Conservation (phyloP, 179 eudicot species). For the Nepenthes alata region DNA sequence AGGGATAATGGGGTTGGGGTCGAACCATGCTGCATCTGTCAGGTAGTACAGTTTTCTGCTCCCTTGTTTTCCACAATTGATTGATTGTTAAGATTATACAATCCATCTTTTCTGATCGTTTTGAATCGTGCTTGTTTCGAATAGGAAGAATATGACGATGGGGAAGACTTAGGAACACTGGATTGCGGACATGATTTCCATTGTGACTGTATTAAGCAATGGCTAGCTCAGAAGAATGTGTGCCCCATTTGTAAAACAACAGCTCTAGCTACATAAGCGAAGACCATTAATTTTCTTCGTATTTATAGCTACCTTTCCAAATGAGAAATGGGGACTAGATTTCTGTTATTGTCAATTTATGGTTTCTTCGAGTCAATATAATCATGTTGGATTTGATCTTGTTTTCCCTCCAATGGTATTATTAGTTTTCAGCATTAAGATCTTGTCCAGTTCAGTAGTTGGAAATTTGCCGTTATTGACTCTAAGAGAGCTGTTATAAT, state of each 20-base stretch:
- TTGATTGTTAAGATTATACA: neutral
- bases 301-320: neutral
- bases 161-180: slow-evolving; percentile 57
- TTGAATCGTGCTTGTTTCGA: neutral
- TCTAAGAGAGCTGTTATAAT: too few relatives aligned
- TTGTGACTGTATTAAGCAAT: slow-evolving; percentile 56
- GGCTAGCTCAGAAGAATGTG: slow-evolving; percentile 74
- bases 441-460: too few relatives aligned
- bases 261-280: slow-evolving; percentile 30
- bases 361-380: too few relatives aligned
- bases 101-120: neutral
- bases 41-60: slow-evolving; percentile 27
- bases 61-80: neutral
- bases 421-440: too few relatives aligned
- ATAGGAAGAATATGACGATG: slow-evolving; percentile 66
- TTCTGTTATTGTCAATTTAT: too few relatives aligned
- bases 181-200: slow-evolving; percentile 87
- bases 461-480: too few relatives aligned
- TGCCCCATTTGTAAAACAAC: slow-evolving; percentile 93
- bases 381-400: too few relatives aligned
- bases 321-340: neutral
- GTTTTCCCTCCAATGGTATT: too few relatives aligned
- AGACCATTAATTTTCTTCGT: neutral
- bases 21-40: slow-evolving; percentile 88
- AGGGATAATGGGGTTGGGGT: slow-evolving; percentile 28